Evolutionary conservation across 2,329 filamentous ascomycete genomes (phyloP).

Genomic region (Sarocladium oryzae): DNA sequence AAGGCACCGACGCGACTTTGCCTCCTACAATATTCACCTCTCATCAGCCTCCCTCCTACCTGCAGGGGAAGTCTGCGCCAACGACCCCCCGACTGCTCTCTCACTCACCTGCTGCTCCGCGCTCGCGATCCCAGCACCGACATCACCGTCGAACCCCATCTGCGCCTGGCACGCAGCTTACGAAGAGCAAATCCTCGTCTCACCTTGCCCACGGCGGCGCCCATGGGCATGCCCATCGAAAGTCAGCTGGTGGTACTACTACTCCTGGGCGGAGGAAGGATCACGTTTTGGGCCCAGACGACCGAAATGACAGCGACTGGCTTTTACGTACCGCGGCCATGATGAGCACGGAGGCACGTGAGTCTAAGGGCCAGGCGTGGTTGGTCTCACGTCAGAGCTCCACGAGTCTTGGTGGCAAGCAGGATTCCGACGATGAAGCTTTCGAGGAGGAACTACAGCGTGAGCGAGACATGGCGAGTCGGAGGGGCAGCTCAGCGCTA

Average conservation of each 20-base stretch:
- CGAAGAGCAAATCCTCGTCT: slow-evolving; percentile 59
- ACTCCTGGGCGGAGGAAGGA: slow-evolving; percentile 29
- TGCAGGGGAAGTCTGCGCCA: slow-evolving; percentile 56
- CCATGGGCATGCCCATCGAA: slow-evolving; percentile 15
- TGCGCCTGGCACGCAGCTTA: slow-evolving; percentile 29
- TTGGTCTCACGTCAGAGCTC: slow-evolving; percentile 59
- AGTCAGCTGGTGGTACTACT: slow-evolving; percentile 22
- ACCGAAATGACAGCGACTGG: slow-evolving; percentile 55
- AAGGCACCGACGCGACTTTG: slow-evolving; percentile 36
- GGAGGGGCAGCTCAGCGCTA: slow-evolving; percentile 34
- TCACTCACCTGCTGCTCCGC: slow-evolving; percentile 45
- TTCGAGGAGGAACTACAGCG: slow-evolving; percentile 45
- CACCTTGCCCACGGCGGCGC: slow-evolving; percentile 37
- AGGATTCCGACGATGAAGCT: slow-evolving; percentile 45
- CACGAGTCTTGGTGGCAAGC: slow-evolving; percentile 50
- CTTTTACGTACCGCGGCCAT: slow-evolving; percentile 56
- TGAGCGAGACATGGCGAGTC: slow-evolving; percentile 43
- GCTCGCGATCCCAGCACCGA: slow-evolving; percentile 39
- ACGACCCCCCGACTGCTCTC: slow-evolving; percentile 58
- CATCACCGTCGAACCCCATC: slow-evolving; percentile 36
- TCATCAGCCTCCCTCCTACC: slow-evolving; percentile 40
- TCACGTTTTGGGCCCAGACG: slow-evolving; percentile 14
- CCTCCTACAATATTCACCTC: slow-evolving; percentile 17
- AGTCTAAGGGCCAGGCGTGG: slow-evolving; percentile 65
- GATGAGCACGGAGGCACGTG: slow-evolving; percentile 55